These are phyloP conservation scores for Solanum aculeatissimum DNA, from an alignment of 305 asterid species.

Conservation along the genomic window DNA sequence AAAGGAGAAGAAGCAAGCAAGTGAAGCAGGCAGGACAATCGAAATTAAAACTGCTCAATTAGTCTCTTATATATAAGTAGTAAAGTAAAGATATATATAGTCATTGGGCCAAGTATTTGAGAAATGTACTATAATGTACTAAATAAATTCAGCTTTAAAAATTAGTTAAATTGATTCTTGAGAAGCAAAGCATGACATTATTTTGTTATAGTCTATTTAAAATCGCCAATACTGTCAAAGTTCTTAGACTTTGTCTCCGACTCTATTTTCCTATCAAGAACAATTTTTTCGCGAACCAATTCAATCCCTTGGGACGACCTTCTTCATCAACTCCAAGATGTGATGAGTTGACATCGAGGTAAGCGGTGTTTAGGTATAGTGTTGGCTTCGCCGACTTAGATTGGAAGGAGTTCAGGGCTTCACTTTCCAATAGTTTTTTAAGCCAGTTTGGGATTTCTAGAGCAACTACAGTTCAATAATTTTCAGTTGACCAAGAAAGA, in stretches of 20 bases:
- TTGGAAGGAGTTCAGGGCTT: neutral
- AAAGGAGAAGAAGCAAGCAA: no score
- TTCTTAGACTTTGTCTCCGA: neutral
- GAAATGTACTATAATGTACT: no score
- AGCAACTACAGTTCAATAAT: neutral
- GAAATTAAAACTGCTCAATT: no score
- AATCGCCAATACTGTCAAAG: neutral
- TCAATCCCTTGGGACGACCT: neutral
- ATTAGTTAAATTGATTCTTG: no score
- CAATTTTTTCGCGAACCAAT: neutral
- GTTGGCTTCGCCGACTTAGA: neutral
- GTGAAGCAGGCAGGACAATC: no score
- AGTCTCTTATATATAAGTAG: no score
- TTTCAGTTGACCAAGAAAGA: neutral
- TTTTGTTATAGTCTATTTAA: neutral
- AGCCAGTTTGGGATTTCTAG: neutral
- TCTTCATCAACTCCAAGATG: neutral
- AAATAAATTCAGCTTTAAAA: no score
- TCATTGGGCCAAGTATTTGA: no score
- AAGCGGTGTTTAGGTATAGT: neutral
- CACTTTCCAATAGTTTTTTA: neutral
- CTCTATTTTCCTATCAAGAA: neutral
- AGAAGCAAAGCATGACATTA: no score
- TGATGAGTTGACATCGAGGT: neutral
- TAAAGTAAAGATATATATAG: no score